These are phyloP conservation scores for Rhizopogon rudus DNA, from an alignment of 768 basidiomycete species.

Conservation along the genomic window DNA sequence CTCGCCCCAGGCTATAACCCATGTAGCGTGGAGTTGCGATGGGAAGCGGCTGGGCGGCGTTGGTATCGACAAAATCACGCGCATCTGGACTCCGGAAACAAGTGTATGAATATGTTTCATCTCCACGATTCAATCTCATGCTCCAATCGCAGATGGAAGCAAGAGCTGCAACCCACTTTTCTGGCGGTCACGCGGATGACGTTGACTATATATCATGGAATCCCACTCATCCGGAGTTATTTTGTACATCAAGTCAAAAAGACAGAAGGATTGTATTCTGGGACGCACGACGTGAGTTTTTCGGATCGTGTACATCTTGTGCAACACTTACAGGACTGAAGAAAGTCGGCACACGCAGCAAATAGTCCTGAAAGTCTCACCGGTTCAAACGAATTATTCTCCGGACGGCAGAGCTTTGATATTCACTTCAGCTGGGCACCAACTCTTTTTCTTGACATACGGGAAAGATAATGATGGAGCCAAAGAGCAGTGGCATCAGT, in stretches of 20 bases:
- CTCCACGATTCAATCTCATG: not conserved
- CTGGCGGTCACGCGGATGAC: conserved; percentile 72
- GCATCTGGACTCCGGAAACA: conserved; percentile 78
- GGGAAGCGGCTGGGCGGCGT: conserved; percentile 79
- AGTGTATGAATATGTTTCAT: conserved; percentile 45
- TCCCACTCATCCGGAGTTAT: conserved; percentile 78
- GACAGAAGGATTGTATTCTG: conserved; percentile 76
- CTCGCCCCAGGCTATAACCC: conserved; percentile 60
- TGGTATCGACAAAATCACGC: conserved; percentile 71
- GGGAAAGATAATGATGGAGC: conserved; percentile 48
- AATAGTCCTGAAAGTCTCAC: conserved; percentile 51
- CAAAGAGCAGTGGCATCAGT: conserved; percentile 47
- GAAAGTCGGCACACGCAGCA: conserved; percentile 70
- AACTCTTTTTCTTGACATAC: conserved; percentile 56
- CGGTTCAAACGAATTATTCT: conserved; percentile 63
- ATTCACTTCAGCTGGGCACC: conserved; percentile 56
- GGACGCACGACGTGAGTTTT: conserved; percentile 71
- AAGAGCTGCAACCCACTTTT: conserved; percentile 57
- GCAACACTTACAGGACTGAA: conserved; percentile 24
- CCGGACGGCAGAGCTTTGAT: conserved; percentile 67
- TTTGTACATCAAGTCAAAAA: conserved; percentile 74
- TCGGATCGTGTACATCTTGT: not conserved
- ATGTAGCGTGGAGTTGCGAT: conserved; percentile 83
- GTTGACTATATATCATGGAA: conserved; percentile 86
- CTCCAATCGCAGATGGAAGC: conserved; percentile 54